These are phyloP conservation scores for Talaromyces adpressus DNA, from an alignment of 495 filamentous ascomycete species.

Conservation along the genomic window DNA sequence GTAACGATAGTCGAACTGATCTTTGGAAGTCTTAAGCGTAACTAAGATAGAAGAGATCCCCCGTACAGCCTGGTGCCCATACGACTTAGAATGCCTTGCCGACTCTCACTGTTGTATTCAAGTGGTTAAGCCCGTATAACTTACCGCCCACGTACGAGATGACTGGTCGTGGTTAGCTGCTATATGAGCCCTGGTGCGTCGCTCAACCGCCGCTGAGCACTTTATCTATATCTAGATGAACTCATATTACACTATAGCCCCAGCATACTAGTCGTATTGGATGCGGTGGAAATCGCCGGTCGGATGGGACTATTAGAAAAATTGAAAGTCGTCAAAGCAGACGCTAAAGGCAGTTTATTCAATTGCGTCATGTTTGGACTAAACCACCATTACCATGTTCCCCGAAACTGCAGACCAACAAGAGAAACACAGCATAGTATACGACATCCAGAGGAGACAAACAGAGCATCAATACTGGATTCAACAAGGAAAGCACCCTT, in stretches of 20 bases:
- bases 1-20: not conserved
- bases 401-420: not conserved
- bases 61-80: too few species aligned
- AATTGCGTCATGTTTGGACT: constrained; percentile 14
- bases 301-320: constrained; percentile 13
- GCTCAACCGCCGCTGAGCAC: too few species aligned
- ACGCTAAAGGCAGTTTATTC: constrained; percentile 12
- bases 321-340: constrained; percentile 11
- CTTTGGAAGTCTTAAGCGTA: not conserved
- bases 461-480: not conserved
- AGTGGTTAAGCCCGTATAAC: too few species aligned
- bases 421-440: not conserved
- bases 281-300: constrained; percentile 11
- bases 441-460: not conserved
- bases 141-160: too few species aligned
- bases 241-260: constrained; percentile 13
- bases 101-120: too few species aligned
- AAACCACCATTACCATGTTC: constrained; percentile 11
- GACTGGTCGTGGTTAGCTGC: too few species aligned
- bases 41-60: not conserved
- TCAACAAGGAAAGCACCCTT: constrained; percentile 8
- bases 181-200: too few species aligned
- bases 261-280: constrained; percentile 11
- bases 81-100: too few species aligned
- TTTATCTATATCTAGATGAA: constrained; percentile 14